Evolutionary conservation across 2,329 filamentous ascomycete species (phyloP), one percentile per base, ranked within the genome.

Genomic region (Coniochaeta hoffmannii): DNA sequence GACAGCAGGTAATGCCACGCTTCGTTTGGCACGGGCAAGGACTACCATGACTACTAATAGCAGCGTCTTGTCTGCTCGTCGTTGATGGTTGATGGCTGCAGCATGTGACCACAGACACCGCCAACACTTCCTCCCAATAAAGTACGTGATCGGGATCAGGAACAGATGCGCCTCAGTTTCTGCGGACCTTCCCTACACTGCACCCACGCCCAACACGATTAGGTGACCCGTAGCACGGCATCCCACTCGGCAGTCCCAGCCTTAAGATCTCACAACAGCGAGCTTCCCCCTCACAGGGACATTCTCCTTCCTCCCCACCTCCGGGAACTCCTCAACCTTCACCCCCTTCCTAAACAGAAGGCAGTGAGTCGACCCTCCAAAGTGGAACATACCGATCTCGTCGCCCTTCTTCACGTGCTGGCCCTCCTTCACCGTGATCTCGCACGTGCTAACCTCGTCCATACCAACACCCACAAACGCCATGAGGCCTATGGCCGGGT

Each of bases 371-470:
- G 80, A 86, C 0, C 88, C 88, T n/a, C 88, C 88, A 65, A 86
- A 90, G 65, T 91, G 88, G 69, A 91, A 91, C 86, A 89, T 90
- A 41, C 88, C 88, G 36, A 85, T 74, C 71, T 90, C 73, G 4
- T 90, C 80, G 1, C 88, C 88, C 74, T 90, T 90, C 53, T 74
- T 74, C 15, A 91, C 65, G 53, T 77, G 76, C 65, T 90, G 77
- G 0, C 86, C 87, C 64, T 85, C 80, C 61, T 76, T 76, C 11
- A 89, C 85, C 0, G 82, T 87, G 51, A 89, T 83, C 53, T 90
- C 86, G 63, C 87, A 90, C 0, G 85, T 85, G 56, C 80, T 86
- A 12, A 90, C 87, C 69, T 92, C 88, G 41, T 83, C 85, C 88
- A 91, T 90, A 1, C 88, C 88, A 3, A 91, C 79, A 1, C 80